A percentile compares a stretch with the other conserved stretches of the same genome.
These are phyloP conservation scores for Hanseniaspora nectarophila DNA, from an alignment of 805 yeast genomes.

Conservation along the genomic window DNA sequence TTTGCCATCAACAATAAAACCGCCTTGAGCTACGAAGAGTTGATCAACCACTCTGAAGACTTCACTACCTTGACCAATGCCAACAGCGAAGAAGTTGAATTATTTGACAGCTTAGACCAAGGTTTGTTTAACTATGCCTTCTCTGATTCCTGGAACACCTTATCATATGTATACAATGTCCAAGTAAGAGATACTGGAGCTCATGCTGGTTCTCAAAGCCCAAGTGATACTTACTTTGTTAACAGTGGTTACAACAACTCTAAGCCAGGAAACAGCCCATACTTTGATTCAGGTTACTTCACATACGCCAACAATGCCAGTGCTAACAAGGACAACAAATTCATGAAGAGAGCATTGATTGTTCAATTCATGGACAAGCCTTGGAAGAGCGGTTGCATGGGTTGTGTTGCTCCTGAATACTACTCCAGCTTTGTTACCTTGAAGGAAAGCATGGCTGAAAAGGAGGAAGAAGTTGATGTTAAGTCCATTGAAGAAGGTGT, in stretches of 20 bases:
- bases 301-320: not conserved
- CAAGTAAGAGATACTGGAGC: constrained; percentile 35
- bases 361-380: constrained; percentile 59
- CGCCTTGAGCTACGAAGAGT: not conserved
- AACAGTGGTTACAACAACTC: not conserved
- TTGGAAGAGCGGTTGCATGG: constrained; percentile 30
- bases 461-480: not conserved
- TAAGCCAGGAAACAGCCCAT: not conserved
- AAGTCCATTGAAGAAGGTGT: no score
- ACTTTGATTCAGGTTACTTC: not conserved
- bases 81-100: constrained; percentile 16
- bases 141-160: constrained; percentile 43
- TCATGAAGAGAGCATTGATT: constrained; percentile 34
- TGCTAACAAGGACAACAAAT: constrained; percentile 38
- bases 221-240: not conserved
- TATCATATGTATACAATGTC: constrained; percentile 77
- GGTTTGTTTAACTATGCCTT: constrained; percentile 55
- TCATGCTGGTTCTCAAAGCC: no score
- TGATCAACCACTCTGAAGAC: not conserved
- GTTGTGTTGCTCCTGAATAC: constrained; percentile 1
- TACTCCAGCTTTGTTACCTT: not conserved
- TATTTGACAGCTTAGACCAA: constrained; percentile 88
- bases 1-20: constrained; percentile 34
- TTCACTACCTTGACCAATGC: not conserved
- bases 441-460: not conserved